Percentiles rank a stretch among this genome's conserved stretches.
phyloP scores from a whole-genome alignment of 2,329 filamentous ascomycete species.

The Blastomyces gilchristii region DNA sequence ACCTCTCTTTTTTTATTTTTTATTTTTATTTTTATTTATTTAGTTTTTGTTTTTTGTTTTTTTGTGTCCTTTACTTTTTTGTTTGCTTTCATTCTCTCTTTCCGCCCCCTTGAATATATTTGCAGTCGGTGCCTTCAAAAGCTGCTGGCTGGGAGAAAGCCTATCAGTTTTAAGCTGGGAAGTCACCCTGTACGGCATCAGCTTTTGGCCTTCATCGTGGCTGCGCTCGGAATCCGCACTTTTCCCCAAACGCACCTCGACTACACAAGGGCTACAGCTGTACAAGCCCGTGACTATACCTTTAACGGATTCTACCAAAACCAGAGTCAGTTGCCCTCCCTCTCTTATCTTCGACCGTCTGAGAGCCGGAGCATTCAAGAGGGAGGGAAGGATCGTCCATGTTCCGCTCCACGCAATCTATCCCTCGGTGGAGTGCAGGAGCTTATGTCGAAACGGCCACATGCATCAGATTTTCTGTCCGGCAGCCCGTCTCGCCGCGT shows the following conservation, averaged over 20 bases:
- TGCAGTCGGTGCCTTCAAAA: background rate
- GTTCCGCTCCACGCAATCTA: constrained; percentile 23
- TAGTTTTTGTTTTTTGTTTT: too few species aligned
- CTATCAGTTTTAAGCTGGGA: background rate
- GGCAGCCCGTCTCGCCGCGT: constrained; percentile 17
- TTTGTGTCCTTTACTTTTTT: too few species aligned
- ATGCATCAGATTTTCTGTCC: constrained; percentile 23
- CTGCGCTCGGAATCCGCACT: constrained; percentile 32
- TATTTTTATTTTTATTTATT: background rate
- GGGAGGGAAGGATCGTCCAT: constrained; percentile 33
- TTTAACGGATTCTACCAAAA: constrained; percentile 21
- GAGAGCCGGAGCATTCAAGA: constrained; percentile 26
- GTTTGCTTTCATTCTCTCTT: background rate
- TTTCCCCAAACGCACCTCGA: constrained; percentile 18
- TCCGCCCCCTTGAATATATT: background rate
- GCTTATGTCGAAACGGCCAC: constrained; percentile 32
- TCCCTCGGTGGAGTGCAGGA: constrained; percentile 24
- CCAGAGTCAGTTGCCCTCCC: constrained; percentile 21
- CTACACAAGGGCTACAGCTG: constrained; percentile 25
- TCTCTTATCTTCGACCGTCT: constrained; percentile 30
- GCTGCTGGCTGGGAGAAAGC: background rate
- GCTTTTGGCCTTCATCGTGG: constrained; percentile 26
- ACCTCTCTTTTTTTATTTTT: background rate
- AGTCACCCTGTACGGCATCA: background rate
- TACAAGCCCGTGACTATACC: constrained; percentile 25